phyloP scores from a whole-genome alignment of 768 basidiomycete genomes.

The Hirschioporus abietinus region DNA sequence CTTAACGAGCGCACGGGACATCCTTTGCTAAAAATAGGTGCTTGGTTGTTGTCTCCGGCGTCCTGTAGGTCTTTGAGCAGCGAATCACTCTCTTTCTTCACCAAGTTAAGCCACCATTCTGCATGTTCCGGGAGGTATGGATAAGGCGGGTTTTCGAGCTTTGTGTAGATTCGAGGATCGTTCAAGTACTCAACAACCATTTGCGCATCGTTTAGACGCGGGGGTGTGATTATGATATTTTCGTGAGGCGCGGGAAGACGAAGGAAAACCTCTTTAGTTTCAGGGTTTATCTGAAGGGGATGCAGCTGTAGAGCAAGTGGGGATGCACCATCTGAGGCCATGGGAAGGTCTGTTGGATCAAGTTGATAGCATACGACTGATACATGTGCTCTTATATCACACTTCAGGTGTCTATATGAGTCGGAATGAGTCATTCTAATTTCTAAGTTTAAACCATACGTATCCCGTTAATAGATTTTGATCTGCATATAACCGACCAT shows the following conservation, averaged over 20 bases:
- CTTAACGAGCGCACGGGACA: slow-evolving; percentile 49
- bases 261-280: slow-evolving; percentile 50
- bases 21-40: slow-evolving; percentile 30
- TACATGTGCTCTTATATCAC: background rate
- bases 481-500: background rate
- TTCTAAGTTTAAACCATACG: background rate
- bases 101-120: slow-evolving; percentile 27
- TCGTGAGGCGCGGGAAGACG: slow-evolving; percentile 45
- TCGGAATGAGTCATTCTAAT: background rate
- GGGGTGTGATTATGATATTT: slow-evolving; percentile 55
- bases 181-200: slow-evolving; percentile 38
- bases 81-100: slow-evolving; percentile 23
- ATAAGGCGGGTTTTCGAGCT: slow-evolving; percentile 43
- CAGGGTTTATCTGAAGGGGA: slow-evolving; percentile 30
- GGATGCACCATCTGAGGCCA: background rate
- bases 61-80: slow-evolving; percentile 26
- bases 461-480: background rate
- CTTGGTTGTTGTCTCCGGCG: slow-evolving; percentile 17
- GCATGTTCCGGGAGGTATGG: slow-evolving; percentile 47
- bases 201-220: slow-evolving; percentile 40
- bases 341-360: background rate
- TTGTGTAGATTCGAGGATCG: slow-evolving; percentile 40
- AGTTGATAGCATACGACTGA: background rate
- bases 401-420: background rate
- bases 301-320: background rate